These are phyloP conservation scores for Syzygium aromaticum DNA, from an alignment of 345 rosid genomes.

Conservation along the genomic window DNA sequence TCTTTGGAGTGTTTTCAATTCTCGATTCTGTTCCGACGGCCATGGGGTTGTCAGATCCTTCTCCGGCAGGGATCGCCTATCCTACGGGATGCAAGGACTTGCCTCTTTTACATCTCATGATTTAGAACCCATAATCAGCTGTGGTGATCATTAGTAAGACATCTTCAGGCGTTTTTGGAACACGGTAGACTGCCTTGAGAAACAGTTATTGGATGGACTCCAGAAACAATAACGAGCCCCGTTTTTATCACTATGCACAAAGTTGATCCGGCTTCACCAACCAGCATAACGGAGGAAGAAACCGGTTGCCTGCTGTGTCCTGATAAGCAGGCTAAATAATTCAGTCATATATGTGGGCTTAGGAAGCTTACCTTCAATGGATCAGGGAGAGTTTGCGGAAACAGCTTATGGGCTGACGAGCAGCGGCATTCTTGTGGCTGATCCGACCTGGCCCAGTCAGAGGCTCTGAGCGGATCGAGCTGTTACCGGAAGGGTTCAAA, in stretches of 20 bases:
- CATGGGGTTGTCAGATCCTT: background rate
- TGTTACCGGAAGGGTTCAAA: background rate
- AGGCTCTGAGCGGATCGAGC: background rate
- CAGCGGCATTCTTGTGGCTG: background rate
- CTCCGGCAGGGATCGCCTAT: background rate
- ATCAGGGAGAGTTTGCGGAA: background rate
- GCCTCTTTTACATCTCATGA: too few species aligned
- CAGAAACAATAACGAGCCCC: background rate
- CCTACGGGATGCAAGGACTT: too few species aligned
- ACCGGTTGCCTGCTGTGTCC: background rate
- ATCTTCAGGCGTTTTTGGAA: background rate
- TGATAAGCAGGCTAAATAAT: background rate
- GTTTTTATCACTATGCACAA: background rate
- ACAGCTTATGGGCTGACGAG: background rate
- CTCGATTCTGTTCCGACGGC: fast-evolving
- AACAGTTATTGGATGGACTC: background rate
- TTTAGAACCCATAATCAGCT: too few species aligned
- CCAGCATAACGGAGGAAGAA: background rate
- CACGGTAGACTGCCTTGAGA: background rate
- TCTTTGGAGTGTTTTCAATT: background rate
- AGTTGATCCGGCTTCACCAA: background rate
- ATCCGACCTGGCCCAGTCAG: background rate
- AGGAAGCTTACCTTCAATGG: background rate
- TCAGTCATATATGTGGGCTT: background rate
- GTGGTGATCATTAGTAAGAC: too few species aligned